Conservation (phyloP, 192 early-diverging fungal species). For the Podila verticillata region DNA sequence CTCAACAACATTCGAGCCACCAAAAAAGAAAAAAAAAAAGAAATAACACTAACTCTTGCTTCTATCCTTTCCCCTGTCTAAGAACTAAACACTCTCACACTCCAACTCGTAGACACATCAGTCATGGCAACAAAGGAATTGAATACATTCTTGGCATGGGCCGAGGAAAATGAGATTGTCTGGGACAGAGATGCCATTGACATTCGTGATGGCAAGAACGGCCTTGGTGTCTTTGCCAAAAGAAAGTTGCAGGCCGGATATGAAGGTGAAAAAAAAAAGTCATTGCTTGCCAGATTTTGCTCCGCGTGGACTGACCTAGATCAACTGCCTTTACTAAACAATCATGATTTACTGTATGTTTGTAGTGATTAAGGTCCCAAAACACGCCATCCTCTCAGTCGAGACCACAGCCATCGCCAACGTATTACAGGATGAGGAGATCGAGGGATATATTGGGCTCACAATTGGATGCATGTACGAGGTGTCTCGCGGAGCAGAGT, state of each 20-base stretch:
- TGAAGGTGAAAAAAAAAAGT: slow-evolving; percentile 19
- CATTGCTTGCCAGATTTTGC: background rate
- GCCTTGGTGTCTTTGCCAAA: slow-evolving; percentile 47
- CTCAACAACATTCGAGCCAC: background rate
- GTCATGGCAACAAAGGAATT: slow-evolving; percentile 8
- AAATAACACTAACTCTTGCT: no score
- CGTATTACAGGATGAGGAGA: slow-evolving; percentile 67
- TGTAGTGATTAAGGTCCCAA: slow-evolving; percentile 77
- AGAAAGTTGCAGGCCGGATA: slow-evolving; percentile 27
- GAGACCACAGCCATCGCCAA: slow-evolving; percentile 81
- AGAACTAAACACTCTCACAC: no score
- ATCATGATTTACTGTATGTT: background rate
- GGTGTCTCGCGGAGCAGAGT: slow-evolving; percentile 63
- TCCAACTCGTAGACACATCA: no score
- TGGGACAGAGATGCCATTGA: slow-evolving; percentile 67
- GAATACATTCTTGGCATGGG: slow-evolving; percentile 56
- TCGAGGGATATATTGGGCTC: slow-evolving; percentile 76
- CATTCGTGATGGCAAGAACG: slow-evolving; percentile 54
- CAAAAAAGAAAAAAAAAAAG: background rate
- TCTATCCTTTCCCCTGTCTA: no score
- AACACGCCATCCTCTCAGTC: slow-evolving; percentile 75
- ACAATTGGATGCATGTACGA: slow-evolving; percentile 86
- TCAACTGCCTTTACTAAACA: background rate
- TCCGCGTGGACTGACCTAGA: no score
- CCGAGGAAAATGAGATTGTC: slow-evolving; percentile 59